Conservation (phyloP, 2,329 filamentous ascomycete species). For the Trichophyton rubrum region DNA sequence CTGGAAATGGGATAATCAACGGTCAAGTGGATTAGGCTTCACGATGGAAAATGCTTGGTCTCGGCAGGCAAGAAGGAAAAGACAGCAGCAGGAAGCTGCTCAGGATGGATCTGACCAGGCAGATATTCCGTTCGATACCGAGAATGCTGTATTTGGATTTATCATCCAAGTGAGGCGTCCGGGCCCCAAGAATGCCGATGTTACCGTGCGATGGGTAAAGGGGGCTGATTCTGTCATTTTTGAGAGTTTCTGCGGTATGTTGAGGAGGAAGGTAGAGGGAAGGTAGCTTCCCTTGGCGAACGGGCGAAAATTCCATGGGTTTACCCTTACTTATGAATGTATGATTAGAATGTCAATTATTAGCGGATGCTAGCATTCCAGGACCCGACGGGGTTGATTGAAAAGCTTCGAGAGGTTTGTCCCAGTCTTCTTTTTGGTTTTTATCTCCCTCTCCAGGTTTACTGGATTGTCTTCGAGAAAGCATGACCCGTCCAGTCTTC, state of each 20-base stretch:
- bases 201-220: constrained; percentile 58
- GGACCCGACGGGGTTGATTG: neutral
- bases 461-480: neutral
- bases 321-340: neutral
- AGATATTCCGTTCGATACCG: constrained; percentile 21
- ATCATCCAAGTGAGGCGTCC: constrained; percentile 8
- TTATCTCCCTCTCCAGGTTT: neutral
- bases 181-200: constrained; percentile 26
- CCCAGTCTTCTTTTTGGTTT: neutral
- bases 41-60: constrained; percentile 63
- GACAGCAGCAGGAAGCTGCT: constrained; percentile 17
- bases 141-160: constrained; percentile 45
- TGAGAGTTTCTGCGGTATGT: constrained; percentile 75
- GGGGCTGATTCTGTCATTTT: constrained; percentile 63
- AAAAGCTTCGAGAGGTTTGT: neutral
- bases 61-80: constrained; percentile 55
- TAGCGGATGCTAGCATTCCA: neutral
- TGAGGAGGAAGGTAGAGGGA: constrained; percentile 44
- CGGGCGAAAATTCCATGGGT: neutral
- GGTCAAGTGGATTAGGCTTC: constrained; percentile 48
- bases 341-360: neutral
- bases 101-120: constrained; percentile 16
- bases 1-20: constrained; percentile 51
- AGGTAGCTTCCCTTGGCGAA: neutral
- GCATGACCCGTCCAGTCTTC: constrained; percentile 2